A percentile compares a stretch with the other conserved stretches of the same genome.
phyloP scores from a whole-genome alignment of 768 basidiomycete species.

The Kwoniella dejecticola region DNA sequence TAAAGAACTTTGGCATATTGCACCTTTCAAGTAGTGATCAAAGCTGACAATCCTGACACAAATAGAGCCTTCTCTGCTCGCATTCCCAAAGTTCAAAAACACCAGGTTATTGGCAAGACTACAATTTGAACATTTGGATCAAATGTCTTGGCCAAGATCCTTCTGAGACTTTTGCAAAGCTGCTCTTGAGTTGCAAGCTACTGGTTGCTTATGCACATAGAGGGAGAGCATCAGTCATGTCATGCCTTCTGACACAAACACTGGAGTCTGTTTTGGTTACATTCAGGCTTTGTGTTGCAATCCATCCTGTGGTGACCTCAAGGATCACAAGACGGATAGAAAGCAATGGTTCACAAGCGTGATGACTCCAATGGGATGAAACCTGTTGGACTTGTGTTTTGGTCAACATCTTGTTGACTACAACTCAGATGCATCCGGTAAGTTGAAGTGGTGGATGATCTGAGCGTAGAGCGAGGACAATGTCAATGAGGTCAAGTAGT shows the following conservation, averaged over 20 bases:
- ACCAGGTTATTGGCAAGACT: constrained; percentile 26
- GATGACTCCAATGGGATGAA: too few relatives aligned
- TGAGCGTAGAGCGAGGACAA: too few relatives aligned
- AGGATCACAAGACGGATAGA: too few relatives aligned
- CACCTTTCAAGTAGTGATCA: constrained; percentile 3
- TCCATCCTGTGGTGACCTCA: too few relatives aligned
- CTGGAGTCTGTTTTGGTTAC: constrained; percentile 12
- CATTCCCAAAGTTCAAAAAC: constrained; percentile 47
- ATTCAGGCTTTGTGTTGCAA: constrained; percentile 17
- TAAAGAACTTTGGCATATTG: constrained; percentile 7
- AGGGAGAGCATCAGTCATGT: constrained; percentile 13
- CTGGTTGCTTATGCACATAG: constrained; percentile 31
- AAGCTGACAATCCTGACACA: constrained; percentile 20
- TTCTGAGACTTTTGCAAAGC: constrained; percentile 9
- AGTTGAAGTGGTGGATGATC: neutral
- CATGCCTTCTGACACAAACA: constrained; percentile 2
- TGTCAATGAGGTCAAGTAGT: too few relatives aligned
- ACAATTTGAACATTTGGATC: constrained; percentile 18
- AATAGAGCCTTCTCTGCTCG: constrained; percentile 8
- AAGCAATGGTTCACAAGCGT: too few relatives aligned
- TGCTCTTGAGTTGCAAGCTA: constrained; percentile 14
- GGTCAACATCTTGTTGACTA: neutral
- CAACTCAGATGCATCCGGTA: constrained; percentile 1
- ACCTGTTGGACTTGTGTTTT: neutral
- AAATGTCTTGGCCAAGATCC: constrained; percentile 8